phyloP scores from a whole-genome alignment of 1,139 yeast species.

The Saccharomyces hybrid region DNA sequence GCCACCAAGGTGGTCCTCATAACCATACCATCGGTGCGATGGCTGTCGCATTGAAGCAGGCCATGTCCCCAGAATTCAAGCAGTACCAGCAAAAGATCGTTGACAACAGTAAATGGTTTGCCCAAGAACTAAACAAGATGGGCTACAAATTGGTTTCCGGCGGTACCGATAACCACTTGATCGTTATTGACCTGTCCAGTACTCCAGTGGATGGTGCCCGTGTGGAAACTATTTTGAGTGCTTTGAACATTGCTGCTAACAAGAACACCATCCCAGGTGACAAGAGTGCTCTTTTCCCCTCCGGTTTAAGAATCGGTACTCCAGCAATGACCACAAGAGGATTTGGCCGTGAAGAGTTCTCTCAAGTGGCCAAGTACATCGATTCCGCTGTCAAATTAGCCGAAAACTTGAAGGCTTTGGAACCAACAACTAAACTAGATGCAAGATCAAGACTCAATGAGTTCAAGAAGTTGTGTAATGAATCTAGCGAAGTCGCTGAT shows the following conservation, averaged over 20 bases:
- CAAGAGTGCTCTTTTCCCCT: slow-evolving; percentile 88
- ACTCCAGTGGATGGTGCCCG: slow-evolving; percentile 92
- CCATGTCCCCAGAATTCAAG: slow-evolving; percentile 75
- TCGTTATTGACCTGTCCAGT: slow-evolving; percentile 75
- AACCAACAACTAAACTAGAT: slow-evolving; percentile 39
- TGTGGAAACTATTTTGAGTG: slow-evolving; percentile 83
- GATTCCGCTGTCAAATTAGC: slow-evolving; percentile 69
- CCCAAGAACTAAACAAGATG: slow-evolving; percentile 53
- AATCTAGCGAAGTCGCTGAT: slow-evolving; percentile 48
- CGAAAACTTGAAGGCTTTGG: slow-evolving; percentile 49
- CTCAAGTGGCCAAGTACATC: slow-evolving; percentile 68
- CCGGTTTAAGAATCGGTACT: slow-evolving; percentile 93
- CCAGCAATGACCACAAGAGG: slow-evolving; percentile 99
- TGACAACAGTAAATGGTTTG: slow-evolving; percentile 71
- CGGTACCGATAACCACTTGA: slow-evolving; percentile 93
- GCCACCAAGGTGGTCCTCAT: slow-evolving; percentile 98
- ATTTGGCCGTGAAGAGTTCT: slow-evolving; percentile 69
- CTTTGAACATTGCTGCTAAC: slow-evolving; percentile 87
- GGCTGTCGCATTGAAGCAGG: slow-evolving; percentile 91
- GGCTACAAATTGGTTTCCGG: slow-evolving; percentile 80
- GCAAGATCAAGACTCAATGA: slow-evolving; percentile 57
- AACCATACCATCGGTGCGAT: slow-evolving; percentile 94
- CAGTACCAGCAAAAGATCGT: slow-evolving; percentile 79
- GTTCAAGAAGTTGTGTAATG: slow-evolving; percentile 59
- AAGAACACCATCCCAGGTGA: slow-evolving; percentile 96